Evolutionary conservation across 2,329 filamentous ascomycete genomes (phyloP), one percentile per base, ranked within the genome.

Genomic region (Sclerotinia trifoliorum): DNA sequence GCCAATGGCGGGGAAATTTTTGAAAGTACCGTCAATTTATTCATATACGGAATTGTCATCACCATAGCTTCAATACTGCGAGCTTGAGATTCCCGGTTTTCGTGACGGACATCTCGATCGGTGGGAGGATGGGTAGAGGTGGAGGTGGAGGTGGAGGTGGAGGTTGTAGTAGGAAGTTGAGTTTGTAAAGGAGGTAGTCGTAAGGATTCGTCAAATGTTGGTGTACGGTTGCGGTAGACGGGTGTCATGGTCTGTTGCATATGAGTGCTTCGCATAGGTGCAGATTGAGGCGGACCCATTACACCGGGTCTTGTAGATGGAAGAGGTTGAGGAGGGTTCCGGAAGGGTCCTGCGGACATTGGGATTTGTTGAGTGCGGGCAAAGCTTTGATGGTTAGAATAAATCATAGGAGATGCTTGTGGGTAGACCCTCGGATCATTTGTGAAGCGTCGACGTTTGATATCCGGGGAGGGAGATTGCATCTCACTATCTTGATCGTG

Each of bases 11-110:
- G 91, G 57, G 90, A 90, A 72, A 97, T 92, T 70, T 88, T 88
- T 21, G 87, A 84, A 46, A 98, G 82, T 2, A 94, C 84, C 61
- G 88, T 87, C 73, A 97, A 86, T 78, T 96, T 97, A 72, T 88
- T 88, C 56, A 88, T 79, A 74, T 91, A 90, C 0, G 90, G 85
- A 64, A 95, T 90, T 35, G 84, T 87, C 88, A 91, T 92, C 69
- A 94, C 87, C 80, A 90, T 89, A 10, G 88, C 86, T 73, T 90
- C 88, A 29, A 90, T 80, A 61, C 81, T 85, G 70, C 75, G 83
- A 71, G 79, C 77, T 77, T 75, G 78, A 69, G 65, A 77, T 76
- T 72, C 79, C 75, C 72, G 76, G 72, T 63, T 77, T 35, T 75
- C 74, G 73, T 57, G 71, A 66, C 71, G 74, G 56, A 55, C 65